A percentile compares a stretch with the other conserved stretches of the same genome.
phyloP scores from a whole-genome alignment of 768 basidiomycete species.

The Psilocybe cubensis region DNA sequence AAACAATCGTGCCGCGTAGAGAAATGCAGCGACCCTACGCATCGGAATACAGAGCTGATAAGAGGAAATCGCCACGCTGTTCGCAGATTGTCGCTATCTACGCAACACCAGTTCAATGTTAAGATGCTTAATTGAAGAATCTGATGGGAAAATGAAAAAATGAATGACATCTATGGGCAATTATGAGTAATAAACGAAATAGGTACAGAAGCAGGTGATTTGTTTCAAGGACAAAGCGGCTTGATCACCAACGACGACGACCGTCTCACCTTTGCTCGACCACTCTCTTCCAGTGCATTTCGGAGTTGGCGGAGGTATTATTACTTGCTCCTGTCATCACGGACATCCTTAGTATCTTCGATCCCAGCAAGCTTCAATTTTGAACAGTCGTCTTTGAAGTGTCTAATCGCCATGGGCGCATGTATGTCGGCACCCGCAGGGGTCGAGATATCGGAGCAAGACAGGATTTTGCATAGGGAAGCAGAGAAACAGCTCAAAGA shows the following conservation, averaged over 20 bases:
- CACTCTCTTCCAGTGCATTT: neutral
- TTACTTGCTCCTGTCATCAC: neutral
- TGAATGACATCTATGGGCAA: neutral
- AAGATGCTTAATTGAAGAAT: neutral
- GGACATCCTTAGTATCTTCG: neutral
- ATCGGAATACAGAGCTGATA: no score
- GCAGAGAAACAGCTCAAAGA: slow-evolving; percentile 82
- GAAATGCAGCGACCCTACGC: no score
- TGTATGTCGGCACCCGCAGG: slow-evolving; percentile 70
- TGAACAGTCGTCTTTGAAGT: neutral
- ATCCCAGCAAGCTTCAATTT: neutral
- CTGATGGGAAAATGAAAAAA: neutral
- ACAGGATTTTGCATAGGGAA: slow-evolving; percentile 64
- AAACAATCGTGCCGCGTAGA: no score
- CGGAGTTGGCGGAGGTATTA: neutral
- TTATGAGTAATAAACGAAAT: neutral
- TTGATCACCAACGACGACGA: slow-evolving; percentile 5
- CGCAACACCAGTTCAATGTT: no score
- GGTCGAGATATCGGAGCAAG: slow-evolving; percentile 69
- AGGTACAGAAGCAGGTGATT: neutral
- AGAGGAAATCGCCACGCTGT: no score
- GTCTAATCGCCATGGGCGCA: slow-evolving; percentile 61
- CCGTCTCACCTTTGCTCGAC: neutral
- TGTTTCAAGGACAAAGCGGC: neutral
- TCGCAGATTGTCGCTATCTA: no score